Evolutionary conservation across 225 moss, liverwort and hornwort genomes (phyloP), one percentile per base, ranked within the genome.

Genomic region (Marchantia polymorpha): DNA sequence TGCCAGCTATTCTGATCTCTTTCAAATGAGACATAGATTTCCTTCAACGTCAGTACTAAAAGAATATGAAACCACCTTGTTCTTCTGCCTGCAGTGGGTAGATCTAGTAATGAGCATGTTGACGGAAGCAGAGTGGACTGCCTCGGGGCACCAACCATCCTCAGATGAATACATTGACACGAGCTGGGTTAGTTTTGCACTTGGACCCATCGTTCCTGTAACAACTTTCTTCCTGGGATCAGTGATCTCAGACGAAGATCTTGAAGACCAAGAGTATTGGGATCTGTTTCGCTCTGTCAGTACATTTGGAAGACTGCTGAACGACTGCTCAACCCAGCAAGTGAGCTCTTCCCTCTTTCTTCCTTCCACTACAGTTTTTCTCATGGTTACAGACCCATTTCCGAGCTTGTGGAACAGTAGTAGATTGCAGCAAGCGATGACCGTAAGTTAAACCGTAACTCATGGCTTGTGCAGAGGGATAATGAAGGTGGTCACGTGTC

Each of bases 101-200:
- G 82, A 83, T 64, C 83, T 58, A 81, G 73, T 92, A 20, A 81
- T 85, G 1, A 78, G 88, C 10, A 8, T 20, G 39, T 17, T 91
- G 85, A 90, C 71, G 12, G 93, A 95, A 79, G 91, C 91, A 7
- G 92, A 93, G 76, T 91, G 90, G 92, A 78, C 77, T 47, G 85
- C 84, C 27, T 30, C 86, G 10, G 58, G 46, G 9, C 31, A 61
- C 52, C 30, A 16, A 68, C 85, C 83, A 19, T 56, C 49, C 78
- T 64, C 64, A 15, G 82, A 82, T 50, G 83, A 83, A 72, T 86
- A 86, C 48, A 17, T 82, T 30, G 73, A 83, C 16, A 54, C 47
- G 26, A 30, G 56, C 49, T 3, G 15, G 14, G 20, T 52, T 3
- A 76, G 80, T 8, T 20, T 83, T 25, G 80, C 64, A 17, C 10